These are phyloP conservation scores for Alternaria rosae DNA, from an alignment of 2,329 filamentous ascomycete species.

Conservation along the genomic window DNA sequence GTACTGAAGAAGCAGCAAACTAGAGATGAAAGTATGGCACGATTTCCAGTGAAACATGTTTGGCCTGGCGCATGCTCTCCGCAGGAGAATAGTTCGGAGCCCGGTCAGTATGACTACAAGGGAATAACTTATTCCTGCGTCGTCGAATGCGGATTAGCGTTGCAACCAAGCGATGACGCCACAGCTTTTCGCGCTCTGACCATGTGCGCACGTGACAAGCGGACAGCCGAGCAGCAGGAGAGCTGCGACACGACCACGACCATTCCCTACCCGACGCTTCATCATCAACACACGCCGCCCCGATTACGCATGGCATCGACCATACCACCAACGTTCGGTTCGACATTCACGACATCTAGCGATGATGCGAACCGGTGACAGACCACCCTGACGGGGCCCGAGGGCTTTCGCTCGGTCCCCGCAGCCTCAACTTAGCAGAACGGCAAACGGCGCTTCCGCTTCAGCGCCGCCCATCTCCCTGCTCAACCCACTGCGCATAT, in stretches of 20 bases:
- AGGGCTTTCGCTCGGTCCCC: conserved; percentile 1
- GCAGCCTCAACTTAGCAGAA: conserved; percentile 1
- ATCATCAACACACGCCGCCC: conserved; percentile 4
- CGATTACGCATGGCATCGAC: background rate
- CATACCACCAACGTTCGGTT: background rate
- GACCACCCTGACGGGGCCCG: background rate
- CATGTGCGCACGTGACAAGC: conserved; percentile 10
- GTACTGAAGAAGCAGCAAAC: background rate
- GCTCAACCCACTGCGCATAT: background rate
- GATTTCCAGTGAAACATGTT: conserved; percentile 16
- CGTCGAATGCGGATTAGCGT: conserved; percentile 23
- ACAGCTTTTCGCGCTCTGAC: background rate
- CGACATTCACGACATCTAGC: background rate
- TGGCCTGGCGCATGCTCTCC: conserved; percentile 25
- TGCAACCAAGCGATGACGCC: conserved; percentile 12
- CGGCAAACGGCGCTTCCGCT: background rate
- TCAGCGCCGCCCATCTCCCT: conserved; percentile 1
- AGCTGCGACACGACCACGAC: conserved; percentile 1
- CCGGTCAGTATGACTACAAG: conserved; percentile 23
- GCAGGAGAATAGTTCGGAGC: conserved; percentile 5
- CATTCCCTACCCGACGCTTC: conserved; percentile 3
- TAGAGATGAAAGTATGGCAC: conserved; percentile 14
- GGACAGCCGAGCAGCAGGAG: background rate
- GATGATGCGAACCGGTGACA: conserved; percentile 10
- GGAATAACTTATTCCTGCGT: conserved; percentile 22